Evolutionary conservation across 495 filamentous ascomycete genomes (phyloP), one percentile per base, ranked within the genome.

Genomic region (Sporormia fimetaria): DNA sequence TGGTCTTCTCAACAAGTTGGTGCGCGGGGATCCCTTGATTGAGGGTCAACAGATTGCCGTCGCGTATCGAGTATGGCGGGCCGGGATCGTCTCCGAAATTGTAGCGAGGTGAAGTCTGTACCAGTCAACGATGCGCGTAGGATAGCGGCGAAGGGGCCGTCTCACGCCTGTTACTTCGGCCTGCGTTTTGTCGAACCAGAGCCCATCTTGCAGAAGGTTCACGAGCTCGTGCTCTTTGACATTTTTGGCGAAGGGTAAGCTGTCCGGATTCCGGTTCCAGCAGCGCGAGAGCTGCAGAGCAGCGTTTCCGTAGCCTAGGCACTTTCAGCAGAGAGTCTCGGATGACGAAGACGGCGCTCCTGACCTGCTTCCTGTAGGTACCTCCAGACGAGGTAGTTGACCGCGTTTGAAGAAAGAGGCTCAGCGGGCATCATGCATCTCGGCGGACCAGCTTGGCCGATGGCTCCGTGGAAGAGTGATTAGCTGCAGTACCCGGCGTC

Each of bases 371-470:
- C 58, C 47, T 66, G 62, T 47, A 62, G 59, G 49, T 63, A 95
- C 84, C 87, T 87, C 83, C 87, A 94, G 69, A 98, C 83, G 67
- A 98, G 71, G 71, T 88, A 96, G 73, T 96, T 98, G 68, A 96
- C 76, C 67, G 88, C 81, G 69, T 95, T 76, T 47, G 86, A 88
- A 63, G 83, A 81, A 56, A 98, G 73, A 54, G 67, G 17, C 26
- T 53, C 44, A 36, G 39, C 44, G 17, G 46, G 40, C 56, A 61
- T 60, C 25, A 44, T 45, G 55, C 51, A 57, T 55, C 22, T 33
- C 31, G 44, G 34, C 26, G 49, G 26, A n/a, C 10, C 23, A 15
- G 34, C 15, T 26, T 6, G 27, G n/a, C n/a, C n/a, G n/a, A n/a
- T n/a, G n/a, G n/a, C n/a, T n/a, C n/a, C 26, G 20, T 28, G 25